Percentiles rank a stretch among this genome's conserved stretches.
Evolutionary conservation across 495 filamentous ascomycete species (phyloP).

Genomic region (Polyplosphaeria fusca): DNA sequence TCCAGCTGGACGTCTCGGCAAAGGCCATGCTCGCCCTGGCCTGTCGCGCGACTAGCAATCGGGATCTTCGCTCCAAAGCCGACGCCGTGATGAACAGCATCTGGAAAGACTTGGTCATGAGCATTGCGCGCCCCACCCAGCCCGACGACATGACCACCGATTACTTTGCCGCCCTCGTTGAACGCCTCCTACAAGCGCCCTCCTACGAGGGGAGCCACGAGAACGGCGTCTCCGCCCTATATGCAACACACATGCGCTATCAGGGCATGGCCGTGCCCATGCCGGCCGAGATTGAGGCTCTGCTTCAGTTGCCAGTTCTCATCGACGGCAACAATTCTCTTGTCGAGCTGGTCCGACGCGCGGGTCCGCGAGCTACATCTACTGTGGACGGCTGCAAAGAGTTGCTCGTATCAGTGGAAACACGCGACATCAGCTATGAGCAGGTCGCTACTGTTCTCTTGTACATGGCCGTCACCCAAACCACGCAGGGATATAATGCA

Average conservation of each 20-base stretch:
- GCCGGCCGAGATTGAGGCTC: slow-evolving; percentile 68
- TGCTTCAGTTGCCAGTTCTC: slow-evolving; percentile 69
- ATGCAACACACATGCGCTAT: slow-evolving; percentile 68
- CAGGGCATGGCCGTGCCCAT: slow-evolving; percentile 56
- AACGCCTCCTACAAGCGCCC: slow-evolving; percentile 76
- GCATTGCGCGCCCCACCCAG: slow-evolving; percentile 44
- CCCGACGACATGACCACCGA: slow-evolving; percentile 62
- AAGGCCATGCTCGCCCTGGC: slow-evolving; percentile 87
- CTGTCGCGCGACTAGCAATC: slow-evolving; percentile 72
- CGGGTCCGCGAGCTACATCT: slow-evolving; percentile 61
- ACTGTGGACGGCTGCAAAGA: slow-evolving; percentile 56
- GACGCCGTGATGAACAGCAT: slow-evolving; percentile 42
- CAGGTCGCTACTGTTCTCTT: slow-evolving; percentile 79
- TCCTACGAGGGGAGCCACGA: slow-evolving; percentile 77
- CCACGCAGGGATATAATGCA: slow-evolving; percentile 64
- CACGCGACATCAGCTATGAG: slow-evolving; percentile 69
- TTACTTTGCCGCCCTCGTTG: slow-evolving; percentile 72
- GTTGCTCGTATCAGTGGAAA: slow-evolving; percentile 62
- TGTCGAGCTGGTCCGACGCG: slow-evolving; percentile 72
- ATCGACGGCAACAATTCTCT: slow-evolving; percentile 62
- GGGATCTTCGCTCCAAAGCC: slow-evolving; percentile 86
- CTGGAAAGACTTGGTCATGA: slow-evolving; percentile 69
- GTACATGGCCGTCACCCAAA: slow-evolving; percentile 72
- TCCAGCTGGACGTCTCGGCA: slow-evolving; percentile 80
- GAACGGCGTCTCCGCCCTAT: slow-evolving; percentile 62